A percentile compares a stretch with the other conserved stretches of the same genome.
Conservation (phyloP, 1,139 yeast genomes). For the Ogataea hybrid region DNA sequence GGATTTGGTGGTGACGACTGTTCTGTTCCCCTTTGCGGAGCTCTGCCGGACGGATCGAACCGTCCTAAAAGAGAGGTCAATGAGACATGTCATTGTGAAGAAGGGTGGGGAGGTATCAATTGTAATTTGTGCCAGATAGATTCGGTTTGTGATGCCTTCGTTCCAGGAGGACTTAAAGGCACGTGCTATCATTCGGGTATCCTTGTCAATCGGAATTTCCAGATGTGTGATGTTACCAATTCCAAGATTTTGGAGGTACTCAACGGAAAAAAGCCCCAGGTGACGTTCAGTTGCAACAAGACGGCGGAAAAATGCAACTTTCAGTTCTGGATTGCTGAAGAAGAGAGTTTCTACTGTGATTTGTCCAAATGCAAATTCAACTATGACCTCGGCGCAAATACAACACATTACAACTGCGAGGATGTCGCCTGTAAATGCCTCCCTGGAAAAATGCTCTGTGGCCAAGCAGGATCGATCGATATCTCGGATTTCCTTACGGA, state of each 20-base stretch:
- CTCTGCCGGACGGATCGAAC: constrained; percentile 63
- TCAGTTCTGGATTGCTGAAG: constrained; percentile 93
- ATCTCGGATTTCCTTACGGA: constrained; percentile 89
- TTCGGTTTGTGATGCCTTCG: constrained; percentile 73
- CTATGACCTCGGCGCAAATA: constrained; percentile 58
- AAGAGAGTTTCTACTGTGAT: constrained; percentile 88
- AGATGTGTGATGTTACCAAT: constrained; percentile 94
- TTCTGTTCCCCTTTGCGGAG: constrained; percentile 85
- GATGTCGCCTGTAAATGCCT: constrained; percentile 79
- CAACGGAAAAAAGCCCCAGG: constrained; percentile 83
- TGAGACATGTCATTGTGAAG: constrained; percentile 62
- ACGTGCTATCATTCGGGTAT: constrained; percentile 91
- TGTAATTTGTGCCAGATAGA: constrained; percentile 81
- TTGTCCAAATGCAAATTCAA: constrained; percentile 68
- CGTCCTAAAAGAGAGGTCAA: constrained; percentile 58
- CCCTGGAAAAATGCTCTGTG: constrained; percentile 92
- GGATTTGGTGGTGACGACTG: constrained; percentile 97
- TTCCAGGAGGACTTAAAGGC: constrained; percentile 86
- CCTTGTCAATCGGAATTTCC: constrained; percentile 75
- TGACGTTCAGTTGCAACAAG: constrained; percentile 82
- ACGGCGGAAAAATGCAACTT: constrained; percentile 71
- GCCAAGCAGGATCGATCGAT: constrained; percentile 90
- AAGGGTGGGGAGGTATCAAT: constrained; percentile 93
- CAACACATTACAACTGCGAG: constrained; percentile 77
- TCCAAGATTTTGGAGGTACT: constrained; percentile 77